Evolutionary conservation across 306 rosid genomes (phyloP), one percentile per base, ranked within the genome.

Genomic region (Benincasa hispida): DNA sequence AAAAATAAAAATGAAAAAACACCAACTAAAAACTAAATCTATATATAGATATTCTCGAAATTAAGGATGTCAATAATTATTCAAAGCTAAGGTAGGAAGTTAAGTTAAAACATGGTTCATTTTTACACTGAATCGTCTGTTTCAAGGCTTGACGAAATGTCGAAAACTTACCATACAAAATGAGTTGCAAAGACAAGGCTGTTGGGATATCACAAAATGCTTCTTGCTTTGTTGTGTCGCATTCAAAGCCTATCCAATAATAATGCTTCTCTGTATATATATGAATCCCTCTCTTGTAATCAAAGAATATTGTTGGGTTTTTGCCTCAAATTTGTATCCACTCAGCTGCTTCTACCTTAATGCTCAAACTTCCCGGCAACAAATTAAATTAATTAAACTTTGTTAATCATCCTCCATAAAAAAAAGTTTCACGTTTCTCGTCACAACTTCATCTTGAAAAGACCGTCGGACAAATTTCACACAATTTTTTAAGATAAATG

Each of bases 191-290:
- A 72, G 58, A 72, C 39, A 47, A 47, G 5, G 58, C 58, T 70
- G 76, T 70, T 72, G 56, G 39, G 59, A 72, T 63, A 63, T 72
- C 76, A 72, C 15, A 72, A 48, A 69, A 11, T 47, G 76, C 41
- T 9, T 22, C 42, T 47, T 27, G 27, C 51, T 66, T 50, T 48
- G 76, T 47, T 72, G 34, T 3, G 59, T 72, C 76, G 76, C 76
- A 50, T 72, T 72, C 76, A 72, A 6, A 41, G 22, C 75, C 24
- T 7, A 45, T 45, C 50, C 50, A 45, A 2, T 11, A 45, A 45
- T 45, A 11, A 39, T 67, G 73, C 54, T 69, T 69, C 57, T 24
- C 6, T 42, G 55, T 69, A 69, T 39, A 69, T 39, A 39, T 39
- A 39, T 42, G 56, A 45, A 21, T 39, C 21, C 34, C 34, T 25